Base-by-base conservation (phyloP, 352 stramenopile genomes). In the Phytophthora macrochlamydospora region DNA sequence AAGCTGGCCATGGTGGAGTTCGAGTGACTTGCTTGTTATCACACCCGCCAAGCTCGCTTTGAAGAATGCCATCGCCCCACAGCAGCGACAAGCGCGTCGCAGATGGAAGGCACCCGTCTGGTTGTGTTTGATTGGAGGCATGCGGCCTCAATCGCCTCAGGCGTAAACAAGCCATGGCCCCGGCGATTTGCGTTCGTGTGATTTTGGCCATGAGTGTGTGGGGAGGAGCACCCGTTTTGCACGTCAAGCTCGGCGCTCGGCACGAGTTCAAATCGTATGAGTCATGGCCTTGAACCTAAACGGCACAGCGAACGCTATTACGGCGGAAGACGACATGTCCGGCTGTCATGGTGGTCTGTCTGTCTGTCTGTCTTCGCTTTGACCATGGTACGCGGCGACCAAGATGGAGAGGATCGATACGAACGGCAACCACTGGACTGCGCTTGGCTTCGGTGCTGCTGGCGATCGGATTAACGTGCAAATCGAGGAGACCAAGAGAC, bases 241-340 rank as follows among this genome's bases (percentile, higher is more conserved):
- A 13, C 35, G 56, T 18, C 12, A n/a, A 49, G 43, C 43, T 29
- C 14, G 43, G 45, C 8, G 37, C 31, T 14, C n/a, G 2, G 45
- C 45, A 54, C 44, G 14, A n/a, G 12, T 35, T 56, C 55, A 55
- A 65, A 67, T 70, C 64, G 38, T 48, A 51, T 73, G 67, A 75
- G 67, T 69, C 62, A 69, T 62, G 43, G 44, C 45, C 44, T 62
- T 55, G 68, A 71, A 71, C 55, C 62, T 32, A 75, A 68, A 45
- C 48, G 37, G 13, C 38, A n/a, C 14, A 45, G 38, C 18, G 38
- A 12, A 13, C 18, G 3, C 38, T 45, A 12, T 45, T 45, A 45
- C 18, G 38, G 38, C 38, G 18, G 18, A 45, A 24, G 43, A n/a
- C 43, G 13, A 40, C 51, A 33, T 67, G 63, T 53, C 43, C 66